Evolutionary conservation across 208 protist genomes (phyloP), one percentile per base, ranked within the genome.

Genomic region (Leishmania lainsoni): DNA sequence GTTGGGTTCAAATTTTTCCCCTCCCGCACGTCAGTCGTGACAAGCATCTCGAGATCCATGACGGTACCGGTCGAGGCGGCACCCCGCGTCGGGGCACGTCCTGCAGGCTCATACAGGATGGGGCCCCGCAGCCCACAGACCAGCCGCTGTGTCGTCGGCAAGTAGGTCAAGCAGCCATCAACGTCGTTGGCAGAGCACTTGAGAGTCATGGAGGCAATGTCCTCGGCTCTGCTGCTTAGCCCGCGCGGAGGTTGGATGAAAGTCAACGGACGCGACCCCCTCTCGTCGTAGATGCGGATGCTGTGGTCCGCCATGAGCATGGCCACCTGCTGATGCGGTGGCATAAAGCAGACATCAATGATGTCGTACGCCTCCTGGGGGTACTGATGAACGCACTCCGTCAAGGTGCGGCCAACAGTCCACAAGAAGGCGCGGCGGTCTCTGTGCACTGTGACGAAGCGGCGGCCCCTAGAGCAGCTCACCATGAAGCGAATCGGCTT

Each of bases 281-380:
- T 87, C 35, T 90, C 87, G 61, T 97, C 94, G 78, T 94, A 95
- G 45, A 97, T 78, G 54, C 89, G 87, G 65, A 97, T 89, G 81
- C 83, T 88, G 85, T 92, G 90, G 79, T 97, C 91, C 0, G 86
- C 81, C 59, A 88, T 85, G 14, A 97, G 83, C 12, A 97, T 72
- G 22, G 90, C 91, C 35, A 97, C 78, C 68, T 88, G 91, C 45
- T 91, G 78, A 45, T 80, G 81, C n/a, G 75, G 65, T 22, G 85
- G 79, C 54, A 93, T 72, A 72, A 97, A 91, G 69, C 89, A 89
- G 29, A 89, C 83, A 78, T 87, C 88, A 52, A 94, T 75, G 32
- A 97, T 90, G 83, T 95, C 94, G 76, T 95, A 92, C 22, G 91
- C 86, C 81, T 97, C 91, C 61, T 94, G 90, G 32, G 94, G 92